A percentile compares a stretch with the other conserved stretches of the same genome.
Conservation (phyloP, 495 filamentous ascomycete species). For the Lepraria neglecta region DNA sequence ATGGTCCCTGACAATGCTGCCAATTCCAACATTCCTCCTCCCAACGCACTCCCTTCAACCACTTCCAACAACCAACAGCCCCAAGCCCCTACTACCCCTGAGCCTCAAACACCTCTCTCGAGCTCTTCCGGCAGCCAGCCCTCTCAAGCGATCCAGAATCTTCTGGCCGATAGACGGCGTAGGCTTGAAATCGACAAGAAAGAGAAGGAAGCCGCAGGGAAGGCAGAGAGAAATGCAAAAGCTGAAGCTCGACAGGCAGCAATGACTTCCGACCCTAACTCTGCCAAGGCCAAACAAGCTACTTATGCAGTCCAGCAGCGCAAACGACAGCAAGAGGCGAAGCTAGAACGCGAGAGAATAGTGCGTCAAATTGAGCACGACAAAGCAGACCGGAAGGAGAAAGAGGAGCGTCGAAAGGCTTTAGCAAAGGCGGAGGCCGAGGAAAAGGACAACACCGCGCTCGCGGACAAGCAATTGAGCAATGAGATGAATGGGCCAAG, state of each 20-base stretch:
- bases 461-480: slow-evolving; percentile 17
- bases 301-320: slow-evolving; percentile 46
- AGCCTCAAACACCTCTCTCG: neutral
- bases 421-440: slow-evolving; percentile 21
- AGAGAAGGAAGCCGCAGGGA: slow-evolving; percentile 33
- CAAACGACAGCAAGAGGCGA: slow-evolving; percentile 47
- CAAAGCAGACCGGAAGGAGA: slow-evolving; percentile 53
- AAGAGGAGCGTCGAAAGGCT: slow-evolving; percentile 45
- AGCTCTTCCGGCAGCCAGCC: neutral
- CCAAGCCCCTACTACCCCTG: neutral
- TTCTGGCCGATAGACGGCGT: slow-evolving; percentile 26
- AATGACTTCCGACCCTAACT: slow-evolving; percentile 13
- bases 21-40: neutral
- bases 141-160: slow-evolving; percentile 23
- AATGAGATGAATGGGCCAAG: slow-evolving; percentile 13
- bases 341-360: slow-evolving; percentile 55
- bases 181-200: slow-evolving; percentile 31
- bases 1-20: neutral
- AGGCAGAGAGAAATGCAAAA: slow-evolving; percentile 25
- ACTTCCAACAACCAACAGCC: neutral
- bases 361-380: slow-evolving; percentile 60
- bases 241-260: slow-evolving; percentile 26
- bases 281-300: slow-evolving; percentile 28
- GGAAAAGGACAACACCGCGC: slow-evolving; percentile 10
- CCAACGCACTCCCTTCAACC: neutral